phyloP scores from a whole-genome alignment of 1,139 yeast species.

The Saccharomyces hybrid region DNA sequence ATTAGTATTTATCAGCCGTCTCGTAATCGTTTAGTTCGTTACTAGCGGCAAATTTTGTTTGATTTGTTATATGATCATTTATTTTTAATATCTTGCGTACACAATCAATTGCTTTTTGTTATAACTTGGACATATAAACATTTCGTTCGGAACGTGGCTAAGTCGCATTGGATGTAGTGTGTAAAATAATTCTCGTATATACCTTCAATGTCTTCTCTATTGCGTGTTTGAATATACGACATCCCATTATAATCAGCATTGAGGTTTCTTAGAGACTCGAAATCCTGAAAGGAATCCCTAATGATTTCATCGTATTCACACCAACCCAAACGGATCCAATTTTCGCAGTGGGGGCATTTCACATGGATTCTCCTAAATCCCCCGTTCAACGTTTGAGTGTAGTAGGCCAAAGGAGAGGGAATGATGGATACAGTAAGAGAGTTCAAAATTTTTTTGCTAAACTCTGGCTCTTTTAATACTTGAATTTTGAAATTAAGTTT shows the following conservation, averaged over 20 bases:
- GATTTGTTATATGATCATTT: background rate
- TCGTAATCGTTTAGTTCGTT: background rate
- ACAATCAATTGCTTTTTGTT: background rate
- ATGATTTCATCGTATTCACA: constrained; percentile 16
- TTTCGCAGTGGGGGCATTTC: constrained; percentile 12
- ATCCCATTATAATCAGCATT: constrained; percentile 6
- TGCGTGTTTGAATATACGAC: constrained; percentile 11
- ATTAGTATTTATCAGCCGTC: background rate
- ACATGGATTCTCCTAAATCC: constrained; percentile 17
- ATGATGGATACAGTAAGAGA: constrained; percentile 7
- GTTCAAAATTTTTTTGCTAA: constrained; percentile 9
- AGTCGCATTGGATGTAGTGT: constrained; percentile 14
- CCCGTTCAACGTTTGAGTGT: constrained; percentile 8
- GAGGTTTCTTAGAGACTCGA: constrained; percentile 9
- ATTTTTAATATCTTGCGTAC: background rate
- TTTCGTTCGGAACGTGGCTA: constrained; percentile 3
- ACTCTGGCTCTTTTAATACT: background rate
- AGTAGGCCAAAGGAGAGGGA: constrained; percentile 12
- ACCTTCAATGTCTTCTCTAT: constrained; percentile 13
- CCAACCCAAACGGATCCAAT: constrained; percentile 18
- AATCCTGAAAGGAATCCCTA: constrained; percentile 8
- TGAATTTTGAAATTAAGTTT: background rate
- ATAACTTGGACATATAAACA: constrained; percentile 6
- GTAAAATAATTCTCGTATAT: constrained; percentile 17
- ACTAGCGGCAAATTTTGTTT: background rate